Base-by-base conservation (phyloP, 768 basidiomycete species). In the Pleurotus eryngii region DNA sequence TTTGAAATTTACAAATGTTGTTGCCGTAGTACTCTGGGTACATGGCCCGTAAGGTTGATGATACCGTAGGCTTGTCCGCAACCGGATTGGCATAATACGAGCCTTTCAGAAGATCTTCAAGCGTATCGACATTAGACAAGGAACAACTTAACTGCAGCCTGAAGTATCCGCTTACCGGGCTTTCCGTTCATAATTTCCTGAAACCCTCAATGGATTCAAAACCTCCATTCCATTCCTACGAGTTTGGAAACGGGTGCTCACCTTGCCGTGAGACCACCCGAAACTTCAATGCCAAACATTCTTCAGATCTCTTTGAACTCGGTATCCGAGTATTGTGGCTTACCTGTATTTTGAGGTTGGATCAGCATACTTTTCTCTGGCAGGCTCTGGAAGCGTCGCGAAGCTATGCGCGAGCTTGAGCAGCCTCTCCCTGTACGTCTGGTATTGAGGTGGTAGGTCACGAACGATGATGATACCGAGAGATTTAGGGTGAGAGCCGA, bases 231-330 rank as follows among this genome's bases (percentile, higher is more conserved):
- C 24, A 27, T 26, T 3, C 26, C 37, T 40, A 59, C 57, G 40
- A 40, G 12, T 7, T 5, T 38, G 6, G 26, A 40, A 40, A 38
- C 11, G 43, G 40, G 40, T 59, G 38, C 67, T 51, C 63, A 86
- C 90, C 80, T 98, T 97, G 55, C 96, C 96, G 72, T 96, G 92
- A 45, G 89, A 92, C 96, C 96, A 98, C n/a, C 96, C 96, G 70
- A 95, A 98, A 68, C 88, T 90, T 60, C 47, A n/a, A 14, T 22
- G n/a, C 3, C 51, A 26, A 11, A 30, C n/a, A 46, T 5, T 47
- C 20, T 20, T 49, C 17, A 35, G 24, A 46, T 40, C 47, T 24
- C 14, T 59, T n/a, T 50, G 4, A 46, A 24, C 27, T 9, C 6
- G 17, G 4, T 9, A 17, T n/a, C 22, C 24, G 39, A 9, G 5